phyloP scores from a whole-genome alignment of 345 rosid genomes.

The Noccaea bulbosa region DNA sequence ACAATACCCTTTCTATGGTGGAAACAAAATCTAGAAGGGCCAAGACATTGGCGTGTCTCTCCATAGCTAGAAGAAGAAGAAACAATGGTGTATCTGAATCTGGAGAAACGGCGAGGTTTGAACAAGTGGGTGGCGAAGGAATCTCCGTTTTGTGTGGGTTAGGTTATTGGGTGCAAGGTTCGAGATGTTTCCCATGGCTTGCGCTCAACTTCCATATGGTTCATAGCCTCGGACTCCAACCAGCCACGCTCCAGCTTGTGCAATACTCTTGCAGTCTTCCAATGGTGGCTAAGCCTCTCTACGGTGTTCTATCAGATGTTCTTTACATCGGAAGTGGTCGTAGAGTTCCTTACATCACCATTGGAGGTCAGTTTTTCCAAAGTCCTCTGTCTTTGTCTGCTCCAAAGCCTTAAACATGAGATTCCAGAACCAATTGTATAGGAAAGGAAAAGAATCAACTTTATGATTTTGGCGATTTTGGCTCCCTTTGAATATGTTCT shows the following conservation, averaged over 20 bases:
- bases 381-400: not conserved
- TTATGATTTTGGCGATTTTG: not conserved
- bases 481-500: conserved; percentile 4
- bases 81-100: conserved; percentile 43
- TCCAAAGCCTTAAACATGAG: not conserved
- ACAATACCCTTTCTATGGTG: conserved; percentile 33
- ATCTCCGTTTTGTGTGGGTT: conserved; percentile 74
- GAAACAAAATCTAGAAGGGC: conserved; percentile 38
- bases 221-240: conserved; percentile 63
- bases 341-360: conserved; percentile 78
- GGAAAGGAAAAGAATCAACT: not conserved
- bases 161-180: conserved; percentile 91
- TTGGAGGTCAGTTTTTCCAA: conserved; percentile 69
- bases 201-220: conserved; percentile 91
- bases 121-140: conserved; percentile 53
- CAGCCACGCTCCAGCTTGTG: conserved; percentile 82
- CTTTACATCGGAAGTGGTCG: conserved; percentile 67
- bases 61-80: conserved; percentile 38
- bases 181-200: conserved; percentile 94
- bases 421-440: not conserved
- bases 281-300: conserved; percentile 90
- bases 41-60: conserved; percentile 45
- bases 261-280: conserved; percentile 82
- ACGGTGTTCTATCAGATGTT: conserved; percentile 84
- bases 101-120: conserved; percentile 29